Percentiles rank a stretch among this genome's conserved stretches.
phyloP scores from a whole-genome alignment of 371 early-diverging fungal species.

The Actinomortierella ambigua region DNA sequence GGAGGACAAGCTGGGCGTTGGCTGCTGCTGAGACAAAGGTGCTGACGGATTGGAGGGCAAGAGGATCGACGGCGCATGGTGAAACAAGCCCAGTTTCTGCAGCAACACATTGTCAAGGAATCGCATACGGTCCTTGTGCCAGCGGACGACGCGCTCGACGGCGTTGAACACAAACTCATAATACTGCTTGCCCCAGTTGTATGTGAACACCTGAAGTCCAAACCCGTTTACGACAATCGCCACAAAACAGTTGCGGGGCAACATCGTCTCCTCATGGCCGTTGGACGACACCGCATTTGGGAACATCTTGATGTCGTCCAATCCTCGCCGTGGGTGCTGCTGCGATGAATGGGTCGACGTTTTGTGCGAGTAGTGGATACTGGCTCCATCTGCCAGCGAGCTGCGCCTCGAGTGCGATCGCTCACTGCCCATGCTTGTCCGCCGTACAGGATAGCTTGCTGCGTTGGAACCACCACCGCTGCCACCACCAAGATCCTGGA shows the following conservation, averaged over 20 bases:
- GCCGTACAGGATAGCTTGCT: constrained; percentile 44
- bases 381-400: constrained; percentile 49
- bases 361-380: constrained; percentile 44
- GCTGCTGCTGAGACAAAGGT: constrained; percentile 6
- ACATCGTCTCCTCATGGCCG: constrained; percentile 33
- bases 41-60: constrained; percentile 13
- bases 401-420: constrained; percentile 49
- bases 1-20: constrained; percentile 5
- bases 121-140: constrained; percentile 60
- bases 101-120: constrained; percentile 62
- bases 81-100: constrained; percentile 75
- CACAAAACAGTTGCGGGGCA: constrained; percentile 62
- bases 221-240: constrained; percentile 58
- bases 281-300: constrained; percentile 27
- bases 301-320: constrained; percentile 49
- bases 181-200: constrained; percentile 68
- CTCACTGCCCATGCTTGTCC: constrained; percentile 53
- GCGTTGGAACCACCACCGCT: constrained; percentile 44
- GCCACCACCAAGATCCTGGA: constrained; percentile 58
- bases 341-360: constrained; percentile 45
- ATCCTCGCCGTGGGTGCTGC: constrained; percentile 34
- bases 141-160: constrained; percentile 46
- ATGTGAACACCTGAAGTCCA: constrained; percentile 61
- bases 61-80: constrained; percentile 51
- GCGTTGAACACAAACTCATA: constrained; percentile 60